Base-by-base conservation (phyloP, 352 stramenopile species). In the Globisporangium splendens region DNA sequence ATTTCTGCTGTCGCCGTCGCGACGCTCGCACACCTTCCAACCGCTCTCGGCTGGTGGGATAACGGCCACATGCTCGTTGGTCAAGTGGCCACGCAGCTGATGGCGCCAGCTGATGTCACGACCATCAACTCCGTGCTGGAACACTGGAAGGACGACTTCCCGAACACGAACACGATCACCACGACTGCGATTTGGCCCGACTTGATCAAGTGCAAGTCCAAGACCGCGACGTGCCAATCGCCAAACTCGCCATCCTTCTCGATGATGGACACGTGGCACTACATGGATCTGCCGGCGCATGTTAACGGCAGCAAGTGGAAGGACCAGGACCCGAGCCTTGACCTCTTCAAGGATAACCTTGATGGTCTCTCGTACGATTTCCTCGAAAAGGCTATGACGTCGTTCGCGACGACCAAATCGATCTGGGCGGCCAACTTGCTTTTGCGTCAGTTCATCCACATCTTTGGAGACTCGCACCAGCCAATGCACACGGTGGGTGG, bases 401-500 rank as follows among this genome's bases (percentile, higher is more conserved):
- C 79, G 14, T 78, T 89, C 64, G 69, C 62, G 58, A 84, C 77
- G 44, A 88, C 79, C 35, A 69, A 85, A 56, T 89, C 79, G 17
- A 65, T 70, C 47, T 89, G 79, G 79, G 69, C 73, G 4, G 75
- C 72, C 46, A 89, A 89, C 68, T 48, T 86, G 7, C 59, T 75
- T 42, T 47, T 89, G 5, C 79, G 79, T 22, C 75, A 88, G 66
- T 82, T 89, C 66, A 82, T 89, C 63, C 79, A 89, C 68, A 75
- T 88, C 62, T 75, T 87, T 46, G 78, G 71, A 0, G 79, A 90
- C 50, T 53, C 85, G 22, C 75, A 88, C 57, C 78, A 90, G 51
- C 79, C 79, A 0, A 63, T 88, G 24, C 79, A 90, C 68, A 70
- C 72, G 1, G 68, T 86, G 0, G 67, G 67, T 0, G 77, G 73